Evolutionary conservation across 164 flowering plant genomes (phyloP).

Genomic region (Annona squamosa): DNA sequence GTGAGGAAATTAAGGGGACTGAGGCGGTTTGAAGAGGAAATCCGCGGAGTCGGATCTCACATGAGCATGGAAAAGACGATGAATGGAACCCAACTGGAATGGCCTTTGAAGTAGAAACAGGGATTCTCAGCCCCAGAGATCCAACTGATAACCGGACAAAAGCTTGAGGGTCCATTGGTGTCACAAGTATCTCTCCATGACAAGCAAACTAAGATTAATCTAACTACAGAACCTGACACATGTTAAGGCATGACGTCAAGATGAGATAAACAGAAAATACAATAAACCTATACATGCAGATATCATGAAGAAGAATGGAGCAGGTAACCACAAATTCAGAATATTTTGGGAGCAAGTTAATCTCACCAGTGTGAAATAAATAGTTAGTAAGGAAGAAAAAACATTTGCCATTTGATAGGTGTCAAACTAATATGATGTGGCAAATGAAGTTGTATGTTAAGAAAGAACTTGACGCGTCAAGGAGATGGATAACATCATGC

Average conservation of each 20-base stretch:
- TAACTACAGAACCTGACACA: constrained; percentile 1
- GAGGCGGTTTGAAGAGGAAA: constrained; percentile 69
- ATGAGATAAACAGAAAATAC: neutral
- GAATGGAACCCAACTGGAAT: constrained; percentile 30
- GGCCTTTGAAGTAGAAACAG: constrained; percentile 32
- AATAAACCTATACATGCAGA: neutral
- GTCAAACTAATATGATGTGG: neutral
- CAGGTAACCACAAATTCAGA: neutral
- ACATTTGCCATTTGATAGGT: neutral
- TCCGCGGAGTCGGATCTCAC: constrained; percentile 80
- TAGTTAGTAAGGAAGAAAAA: neutral
- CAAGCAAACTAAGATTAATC: neutral
- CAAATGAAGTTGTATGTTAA: neutral
- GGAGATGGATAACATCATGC: neutral
- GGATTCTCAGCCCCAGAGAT: constrained; percentile 64
- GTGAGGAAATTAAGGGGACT: constrained; percentile 56
- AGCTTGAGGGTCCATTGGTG: neutral
- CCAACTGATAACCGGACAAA: constrained; percentile 24
- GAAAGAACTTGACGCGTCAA: neutral
- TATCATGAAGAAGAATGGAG: neutral
- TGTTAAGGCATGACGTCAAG: neutral
- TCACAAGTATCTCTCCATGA: constrained; percentile 10
- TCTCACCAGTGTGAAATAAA: neutral
- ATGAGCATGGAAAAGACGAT: constrained; percentile 45
- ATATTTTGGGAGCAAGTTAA: neutral